Conservation (phyloP, 345 rosid genomes). For the Heritiera littoralis region DNA sequence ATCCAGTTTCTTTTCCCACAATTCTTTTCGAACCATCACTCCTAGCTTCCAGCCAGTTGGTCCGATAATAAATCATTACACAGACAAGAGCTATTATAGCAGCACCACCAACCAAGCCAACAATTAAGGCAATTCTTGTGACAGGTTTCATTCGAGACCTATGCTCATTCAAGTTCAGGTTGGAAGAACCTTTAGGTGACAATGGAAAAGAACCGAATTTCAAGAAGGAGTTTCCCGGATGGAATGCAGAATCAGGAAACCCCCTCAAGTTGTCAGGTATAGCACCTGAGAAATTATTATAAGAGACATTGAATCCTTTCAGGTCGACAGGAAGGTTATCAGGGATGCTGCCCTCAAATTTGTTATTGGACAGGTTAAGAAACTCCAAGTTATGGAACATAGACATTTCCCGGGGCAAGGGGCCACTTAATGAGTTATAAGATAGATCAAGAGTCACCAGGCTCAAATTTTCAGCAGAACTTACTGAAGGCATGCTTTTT, state of each 20-base stretch:
- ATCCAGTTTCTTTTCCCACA: slow-evolving; percentile 31
- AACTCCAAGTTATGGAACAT: slow-evolving; percentile 47
- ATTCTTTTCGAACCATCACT: slow-evolving; percentile 35
- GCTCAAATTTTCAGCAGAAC: slow-evolving; percentile 46
- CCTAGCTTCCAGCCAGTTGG: slow-evolving; percentile 28
- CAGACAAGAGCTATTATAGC: slow-evolving; percentile 46
- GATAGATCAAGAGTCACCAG: slow-evolving; percentile 68
- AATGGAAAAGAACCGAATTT: slow-evolving; percentile 39
- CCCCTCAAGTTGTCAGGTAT: slow-evolving; percentile 61
- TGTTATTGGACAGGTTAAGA: slow-evolving; percentile 69
- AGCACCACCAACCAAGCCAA: slow-evolving; percentile 57
- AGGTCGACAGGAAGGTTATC: slow-evolving; percentile 58
- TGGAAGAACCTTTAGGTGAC: slow-evolving; percentile 43
- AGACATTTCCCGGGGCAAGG: slow-evolving; percentile 47
- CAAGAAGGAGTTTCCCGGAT: slow-evolving; percentile 79
- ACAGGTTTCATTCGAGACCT: slow-evolving; percentile 44
- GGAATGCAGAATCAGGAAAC: slow-evolving; percentile 82
- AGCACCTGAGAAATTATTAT: slow-evolving; percentile 76
- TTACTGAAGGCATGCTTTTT: slow-evolving; percentile 27
- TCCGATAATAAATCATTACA: slow-evolving; percentile 40
- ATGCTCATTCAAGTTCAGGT: slow-evolving; percentile 32
- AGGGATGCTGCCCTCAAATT: slow-evolving; percentile 70
- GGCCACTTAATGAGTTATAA: slow-evolving; percentile 62
- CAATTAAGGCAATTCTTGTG: slow-evolving; percentile 52
- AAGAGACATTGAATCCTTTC: slow-evolving; percentile 60